A percentile compares a stretch with the other conserved stretches of the same genome.
Conservation (phyloP, 202 grass and related monocot species). For the Digitaria exilis region DNA sequence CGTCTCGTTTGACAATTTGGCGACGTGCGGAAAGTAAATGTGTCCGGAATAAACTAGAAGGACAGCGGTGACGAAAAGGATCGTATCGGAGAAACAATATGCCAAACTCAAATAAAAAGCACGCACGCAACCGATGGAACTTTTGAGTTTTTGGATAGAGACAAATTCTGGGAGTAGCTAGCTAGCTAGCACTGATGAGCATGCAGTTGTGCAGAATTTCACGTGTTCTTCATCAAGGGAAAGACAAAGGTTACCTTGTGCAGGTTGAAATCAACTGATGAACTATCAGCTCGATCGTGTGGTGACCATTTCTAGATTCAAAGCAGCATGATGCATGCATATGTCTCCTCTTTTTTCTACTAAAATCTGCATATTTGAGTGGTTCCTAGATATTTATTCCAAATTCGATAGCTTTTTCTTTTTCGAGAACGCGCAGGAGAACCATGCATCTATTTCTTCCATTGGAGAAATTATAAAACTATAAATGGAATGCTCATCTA, state of each 20-base stretch:
- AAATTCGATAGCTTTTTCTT: neutral
- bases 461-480: slow-evolving; percentile 5
- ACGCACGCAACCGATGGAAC: neutral
- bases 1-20: slow-evolving; percentile 43
- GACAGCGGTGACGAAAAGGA: slow-evolving; percentile 11
- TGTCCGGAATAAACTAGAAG: slow-evolving; percentile 12
- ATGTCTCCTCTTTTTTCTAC: neutral
- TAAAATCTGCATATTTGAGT: neutral
- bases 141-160: neutral
- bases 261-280: slow-evolving; percentile 9
- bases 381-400: neutral
- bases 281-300: slow-evolving; percentile 12
- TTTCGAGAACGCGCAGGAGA: neutral
- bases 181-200: no score
- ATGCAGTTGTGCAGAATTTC: neutral
- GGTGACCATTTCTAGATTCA: slow-evolving; percentile 34
- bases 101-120: neutral
- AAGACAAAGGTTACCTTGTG: neutral
- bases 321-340: slow-evolving; percentile 16
- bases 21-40: slow-evolving; percentile 9
- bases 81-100: neutral
- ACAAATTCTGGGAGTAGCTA: neutral
- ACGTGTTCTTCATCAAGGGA: neutral
- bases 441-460: neutral
- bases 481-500: neutral